Base-by-base conservation (phyloP, 768 basidiomycete genomes). In the Phylloporus arenicola region DNA sequence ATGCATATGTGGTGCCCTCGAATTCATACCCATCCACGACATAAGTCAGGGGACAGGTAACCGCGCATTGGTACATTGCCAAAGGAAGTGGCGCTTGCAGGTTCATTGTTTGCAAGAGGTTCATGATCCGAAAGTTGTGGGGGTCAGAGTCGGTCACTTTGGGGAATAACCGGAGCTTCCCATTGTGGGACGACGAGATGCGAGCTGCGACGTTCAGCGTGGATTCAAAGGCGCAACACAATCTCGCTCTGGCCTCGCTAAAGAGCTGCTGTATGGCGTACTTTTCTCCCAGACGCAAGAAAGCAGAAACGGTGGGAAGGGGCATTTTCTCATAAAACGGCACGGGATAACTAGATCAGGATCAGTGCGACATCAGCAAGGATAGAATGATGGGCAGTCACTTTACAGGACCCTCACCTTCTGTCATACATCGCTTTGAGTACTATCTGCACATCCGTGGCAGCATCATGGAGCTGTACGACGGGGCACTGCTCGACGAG, bases 401-500 rank as follows among this genome's bases (percentile, higher is more conserved):
- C 16, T 14, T 34, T 13, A 13, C 14, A 16, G 31, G 6, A 3
- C 2, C 16, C 45, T 24, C 14, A 45, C 44, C 29, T 41, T 37
- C 62, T 44, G 19, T 57, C 51, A 11, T 64, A 59, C 20, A 64
- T 24, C 6, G 57, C 61, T n/a, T 35, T 58, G 13, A 65, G 52
- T 31, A 61, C 27, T 2, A 43, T 47, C 17, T 52, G 34, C 17
- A 64, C 24, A 6, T 64, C 63, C 0, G 14, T 24, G 20, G 24
- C 45, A 6, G 35, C 12, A 19, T 65, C 63, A 0, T 51, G 43
- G 8, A 63, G 56, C 17, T 34, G 53, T 33, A 63, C 13, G 22
- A 59, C 42, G 4, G 64, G 61, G 38, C 63, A 64, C 3, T 48
- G 45, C 0, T 65, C 58, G 9, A 65, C 44, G 24, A 42, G 3